phyloP scores from a whole-genome alignment of 2,329 filamentous ascomycete genomes.

The Colletotrichum liaoningense region DNA sequence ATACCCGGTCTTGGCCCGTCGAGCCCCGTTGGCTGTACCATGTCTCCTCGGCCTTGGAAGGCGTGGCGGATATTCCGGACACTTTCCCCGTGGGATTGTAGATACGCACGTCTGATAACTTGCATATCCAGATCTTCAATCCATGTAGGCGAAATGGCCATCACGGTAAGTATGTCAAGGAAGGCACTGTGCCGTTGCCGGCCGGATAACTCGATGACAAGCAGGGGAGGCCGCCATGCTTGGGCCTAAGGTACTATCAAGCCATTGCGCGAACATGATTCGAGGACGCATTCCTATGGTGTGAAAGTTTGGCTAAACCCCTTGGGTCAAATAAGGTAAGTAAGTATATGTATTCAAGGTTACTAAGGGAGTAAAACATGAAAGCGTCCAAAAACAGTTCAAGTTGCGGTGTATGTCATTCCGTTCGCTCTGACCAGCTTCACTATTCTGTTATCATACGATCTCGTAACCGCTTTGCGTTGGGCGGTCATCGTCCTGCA shows the following conservation, averaged over 20 bases:
- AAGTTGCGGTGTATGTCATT: slow-evolving; percentile 18
- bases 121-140: slow-evolving; percentile 7
- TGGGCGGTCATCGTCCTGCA: neutral
- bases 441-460: neutral
- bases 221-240: neutral
- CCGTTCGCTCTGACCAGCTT: neutral
- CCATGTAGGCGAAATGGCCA: neutral
- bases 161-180: neutral
- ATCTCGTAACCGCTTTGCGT: neutral
- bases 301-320: neutral
- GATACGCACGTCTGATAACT: slow-evolving; percentile 11
- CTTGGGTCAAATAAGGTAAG: neutral
- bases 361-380: neutral
- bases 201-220: neutral
- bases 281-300: neutral
- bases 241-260: neutral
- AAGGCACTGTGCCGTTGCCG: neutral
- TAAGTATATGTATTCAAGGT: neutral
- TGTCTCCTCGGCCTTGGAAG: neutral
- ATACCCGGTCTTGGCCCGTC: slow-evolving; percentile 10
- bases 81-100: neutral
- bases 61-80: slow-evolving; percentile 5
- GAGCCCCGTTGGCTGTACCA: neutral
- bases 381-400: neutral
- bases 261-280: neutral